Evolutionary conservation across 2,329 filamentous ascomycete species (phyloP).

Genomic region (Aspergillus ibericus): DNA sequence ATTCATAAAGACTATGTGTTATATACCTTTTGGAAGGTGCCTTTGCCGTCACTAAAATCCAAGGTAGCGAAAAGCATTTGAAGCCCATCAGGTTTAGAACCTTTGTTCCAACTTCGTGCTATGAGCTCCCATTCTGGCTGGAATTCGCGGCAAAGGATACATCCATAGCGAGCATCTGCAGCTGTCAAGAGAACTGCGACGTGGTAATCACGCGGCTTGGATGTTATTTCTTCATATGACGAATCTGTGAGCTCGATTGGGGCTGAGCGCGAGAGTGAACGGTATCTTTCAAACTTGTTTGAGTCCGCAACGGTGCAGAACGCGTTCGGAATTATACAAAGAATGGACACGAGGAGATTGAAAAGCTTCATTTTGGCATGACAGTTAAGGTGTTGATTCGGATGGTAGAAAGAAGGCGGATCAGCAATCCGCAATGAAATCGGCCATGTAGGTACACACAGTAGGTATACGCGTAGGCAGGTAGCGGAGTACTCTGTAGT

Average conservation of each 20-base stretch:
- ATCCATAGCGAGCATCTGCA: conserved; percentile 78
- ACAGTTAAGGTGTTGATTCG: background rate
- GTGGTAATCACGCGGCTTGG: conserved; percentile 78
- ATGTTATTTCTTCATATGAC: conserved; percentile 73
- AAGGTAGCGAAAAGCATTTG: conserved; percentile 76
- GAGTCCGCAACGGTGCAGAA: conserved; percentile 55
- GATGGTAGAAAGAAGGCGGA: background rate
- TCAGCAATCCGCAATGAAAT: conserved; percentile 4
- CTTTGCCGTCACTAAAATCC: conserved; percentile 82
- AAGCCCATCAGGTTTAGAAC: conserved; percentile 60
- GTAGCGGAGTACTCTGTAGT: background rate
- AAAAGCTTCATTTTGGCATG: conserved; percentile 36
- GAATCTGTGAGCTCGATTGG: conserved; percentile 78
- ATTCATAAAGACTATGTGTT: background rate
- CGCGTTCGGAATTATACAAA: conserved; percentile 29
- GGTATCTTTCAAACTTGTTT: conserved; percentile 71
- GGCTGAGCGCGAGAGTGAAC: conserved; percentile 64
- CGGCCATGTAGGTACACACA: background rate
- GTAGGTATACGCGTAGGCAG: background rate
- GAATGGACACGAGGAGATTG: conserved; percentile 41
- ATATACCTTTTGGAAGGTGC: conserved; percentile 80
- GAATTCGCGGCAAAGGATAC: conserved; percentile 83
- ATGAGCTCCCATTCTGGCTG: conserved; percentile 92
- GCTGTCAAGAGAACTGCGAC: conserved; percentile 84
- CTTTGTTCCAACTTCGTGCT: conserved; percentile 80